Evolutionary conservation across 2,329 filamentous ascomycete species (phyloP).

Genomic region (Fusarium oligoseptatum): DNA sequence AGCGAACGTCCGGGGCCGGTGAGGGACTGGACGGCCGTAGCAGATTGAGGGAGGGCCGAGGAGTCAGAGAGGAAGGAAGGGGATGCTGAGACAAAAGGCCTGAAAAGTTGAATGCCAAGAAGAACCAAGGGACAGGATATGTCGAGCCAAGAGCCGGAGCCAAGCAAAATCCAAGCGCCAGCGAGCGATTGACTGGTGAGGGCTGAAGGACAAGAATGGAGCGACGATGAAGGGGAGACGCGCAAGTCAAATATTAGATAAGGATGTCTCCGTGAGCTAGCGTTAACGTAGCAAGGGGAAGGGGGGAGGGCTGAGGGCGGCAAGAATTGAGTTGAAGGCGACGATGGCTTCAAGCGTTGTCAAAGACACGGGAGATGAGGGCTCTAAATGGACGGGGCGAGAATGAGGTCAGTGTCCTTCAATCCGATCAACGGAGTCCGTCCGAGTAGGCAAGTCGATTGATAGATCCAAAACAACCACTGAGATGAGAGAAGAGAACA

Average conservation of each 20-base stretch:
- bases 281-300: neutral
- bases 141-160: constrained; percentile 36
- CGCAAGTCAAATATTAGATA: constrained; percentile 10
- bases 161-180: constrained; percentile 35
- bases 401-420: neutral
- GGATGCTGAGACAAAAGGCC: constrained; percentile 34
- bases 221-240: constrained; percentile 1
- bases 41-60: constrained; percentile 23
- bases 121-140: constrained; percentile 37
- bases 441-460: neutral
- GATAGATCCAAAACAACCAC: neutral
- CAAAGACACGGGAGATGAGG: constrained; percentile 2
- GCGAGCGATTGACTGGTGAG: constrained; percentile 15
- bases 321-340: constrained; percentile 18
- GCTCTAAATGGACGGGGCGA: constrained; percentile 4
- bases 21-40: constrained; percentile 17
- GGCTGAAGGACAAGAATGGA: constrained; percentile 8
- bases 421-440: neutral
- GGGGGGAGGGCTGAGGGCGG: neutral
- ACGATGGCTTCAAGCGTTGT: constrained; percentile 4
- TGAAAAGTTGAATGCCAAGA: constrained; percentile 28
- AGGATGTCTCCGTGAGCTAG: neutral
- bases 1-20: constrained; percentile 4
- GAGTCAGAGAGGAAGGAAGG: constrained; percentile 20
- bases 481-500: neutral